Base-by-base conservation (phyloP, 2,329 filamentous ascomycete genomes). In the Ascochyta lentis region DNA sequence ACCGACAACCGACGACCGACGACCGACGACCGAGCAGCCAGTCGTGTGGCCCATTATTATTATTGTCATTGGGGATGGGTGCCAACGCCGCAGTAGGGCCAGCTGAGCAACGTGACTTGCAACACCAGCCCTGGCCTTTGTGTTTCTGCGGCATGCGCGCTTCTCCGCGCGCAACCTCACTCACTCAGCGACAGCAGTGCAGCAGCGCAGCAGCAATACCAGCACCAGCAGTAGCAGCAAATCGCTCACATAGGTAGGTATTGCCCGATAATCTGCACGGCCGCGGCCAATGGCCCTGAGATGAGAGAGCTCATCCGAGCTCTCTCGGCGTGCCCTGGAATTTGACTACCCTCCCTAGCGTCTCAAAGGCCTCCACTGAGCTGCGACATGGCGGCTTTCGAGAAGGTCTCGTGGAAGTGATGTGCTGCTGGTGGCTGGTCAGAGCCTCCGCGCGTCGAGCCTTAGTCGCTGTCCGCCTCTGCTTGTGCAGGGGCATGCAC, bases 341-440 rank as follows among this genome's bases (percentile, higher is more conserved):
- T 31, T 46, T 38, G 59, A 48, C 58, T 59, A 49, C 60, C 27
- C 52, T 58, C 44, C 49, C 52, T 60, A 50, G 52, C 42, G 27
- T 15, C 33, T 50, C 49, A 51, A 57, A 56, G 47, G 47, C 50
- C 47, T 59, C 59, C 59, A 58, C 61, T 57, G 51, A 53, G 49
- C 56, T 46, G 58, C 50, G 43, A 54, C 59, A 50, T 55, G 45
- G 50, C 49, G 31, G 53, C 51, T 62, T 74, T 74, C 71, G 66
- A 71, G 71, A 74, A 73, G 65, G 31, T 57, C 58, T 63, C 52
- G 49, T 69, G 57, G 69, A 74, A 72, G 62, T 64, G 65, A 71
- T 67, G 66, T 56, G 62, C 65, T 54, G 57, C 60, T 54, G 60
- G 59, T 65, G 63, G 59, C 65, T 58, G 56, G 45, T 26, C 27